phyloP scores from a whole-genome alignment of 2,329 filamentous ascomycete species.

The Trichoderma pleuroti region DNA sequence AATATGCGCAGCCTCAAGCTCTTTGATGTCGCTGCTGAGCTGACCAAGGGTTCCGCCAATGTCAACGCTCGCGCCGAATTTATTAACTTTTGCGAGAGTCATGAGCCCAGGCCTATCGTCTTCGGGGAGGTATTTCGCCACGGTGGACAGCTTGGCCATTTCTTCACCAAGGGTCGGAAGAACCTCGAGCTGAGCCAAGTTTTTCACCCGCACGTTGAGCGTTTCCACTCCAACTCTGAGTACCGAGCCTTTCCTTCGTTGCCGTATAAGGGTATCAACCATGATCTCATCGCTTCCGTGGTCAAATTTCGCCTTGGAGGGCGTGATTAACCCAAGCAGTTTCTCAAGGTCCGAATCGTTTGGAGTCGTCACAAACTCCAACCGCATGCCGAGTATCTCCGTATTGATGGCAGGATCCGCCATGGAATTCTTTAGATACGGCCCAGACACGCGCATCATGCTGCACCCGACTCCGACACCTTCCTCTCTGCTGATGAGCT shows the following conservation, averaged over 20 bases:
- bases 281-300: slow-evolving; percentile 90
- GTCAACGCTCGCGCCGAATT: slow-evolving; percentile 58
- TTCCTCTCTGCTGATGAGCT: slow-evolving; percentile 71
- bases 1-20: slow-evolving; percentile 74
- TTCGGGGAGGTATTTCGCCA: slow-evolving; percentile 92
- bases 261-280: slow-evolving; percentile 82
- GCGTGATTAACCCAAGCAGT: slow-evolving; percentile 80
- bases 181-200: slow-evolving; percentile 61
- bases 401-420: slow-evolving; percentile 59
- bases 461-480: slow-evolving; percentile 71
- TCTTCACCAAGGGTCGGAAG: slow-evolving; percentile 74
- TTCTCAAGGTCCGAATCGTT: slow-evolving; percentile 77
- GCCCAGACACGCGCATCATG: slow-evolving; percentile 70
- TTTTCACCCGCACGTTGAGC: slow-evolving; percentile 59
- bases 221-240: slow-evolving; percentile 66
- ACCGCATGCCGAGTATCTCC: slow-evolving; percentile 61
- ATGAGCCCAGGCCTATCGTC: slow-evolving; percentile 89
- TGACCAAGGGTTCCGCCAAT: slow-evolving; percentile 67
- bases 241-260: slow-evolving; percentile 81
- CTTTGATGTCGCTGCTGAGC: slow-evolving; percentile 54
- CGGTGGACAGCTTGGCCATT: slow-evolving; percentile 74
- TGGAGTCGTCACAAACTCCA: slow-evolving; percentile 71
- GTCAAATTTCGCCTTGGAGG: slow-evolving; percentile 83
- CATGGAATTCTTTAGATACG: slow-evolving; percentile 52
- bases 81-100: slow-evolving; percentile 65